These are phyloP conservation scores for Xylariaceae sp. DNA, from an alignment of 2,329 filamentous ascomycete species.

Conservation along the genomic window DNA sequence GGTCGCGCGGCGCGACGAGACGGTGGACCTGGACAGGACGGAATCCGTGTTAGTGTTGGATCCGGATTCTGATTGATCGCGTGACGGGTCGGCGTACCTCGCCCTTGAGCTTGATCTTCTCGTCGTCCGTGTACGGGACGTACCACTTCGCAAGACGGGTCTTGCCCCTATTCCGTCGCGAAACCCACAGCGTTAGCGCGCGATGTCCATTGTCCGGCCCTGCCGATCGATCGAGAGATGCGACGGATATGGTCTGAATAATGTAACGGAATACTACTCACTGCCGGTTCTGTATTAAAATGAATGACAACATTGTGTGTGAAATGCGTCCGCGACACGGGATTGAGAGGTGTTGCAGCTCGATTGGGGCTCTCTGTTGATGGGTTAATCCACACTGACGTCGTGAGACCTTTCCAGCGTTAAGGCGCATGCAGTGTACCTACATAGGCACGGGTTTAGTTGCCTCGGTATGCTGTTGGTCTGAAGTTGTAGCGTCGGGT, in stretches of 20 bases:
- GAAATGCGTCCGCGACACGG: background rate
- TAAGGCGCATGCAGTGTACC: background rate
- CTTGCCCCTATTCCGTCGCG: constrained; percentile 61
- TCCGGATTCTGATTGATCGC: background rate
- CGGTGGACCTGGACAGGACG: constrained; percentile 68
- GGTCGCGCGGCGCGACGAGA: constrained; percentile 92
- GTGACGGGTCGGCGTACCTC: constrained; percentile 54
- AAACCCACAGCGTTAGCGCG: constrained; percentile 1
- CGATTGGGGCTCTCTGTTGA: background rate
- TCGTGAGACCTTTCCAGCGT: background rate
- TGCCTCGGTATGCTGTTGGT: background rate
- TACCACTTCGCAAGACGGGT: constrained; percentile 99
- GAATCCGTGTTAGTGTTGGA: background rate
- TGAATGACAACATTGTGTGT: constrained; percentile 38
- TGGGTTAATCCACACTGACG: background rate
- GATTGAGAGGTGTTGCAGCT: background rate
- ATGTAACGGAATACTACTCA: constrained; percentile 22
- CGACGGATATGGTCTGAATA: background rate
- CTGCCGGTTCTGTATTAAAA: constrained; percentile 41
- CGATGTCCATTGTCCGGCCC: background rate
- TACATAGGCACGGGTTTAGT: constrained; percentile 1
- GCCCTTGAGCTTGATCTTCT: constrained; percentile 98
- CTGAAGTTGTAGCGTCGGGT: no score
- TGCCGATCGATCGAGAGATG: background rate
- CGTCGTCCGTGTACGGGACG: constrained; percentile 94